These are phyloP conservation scores for Bretschneidera sinensis DNA, from an alignment of 345 rosid species.

Conservation along the genomic window DNA sequence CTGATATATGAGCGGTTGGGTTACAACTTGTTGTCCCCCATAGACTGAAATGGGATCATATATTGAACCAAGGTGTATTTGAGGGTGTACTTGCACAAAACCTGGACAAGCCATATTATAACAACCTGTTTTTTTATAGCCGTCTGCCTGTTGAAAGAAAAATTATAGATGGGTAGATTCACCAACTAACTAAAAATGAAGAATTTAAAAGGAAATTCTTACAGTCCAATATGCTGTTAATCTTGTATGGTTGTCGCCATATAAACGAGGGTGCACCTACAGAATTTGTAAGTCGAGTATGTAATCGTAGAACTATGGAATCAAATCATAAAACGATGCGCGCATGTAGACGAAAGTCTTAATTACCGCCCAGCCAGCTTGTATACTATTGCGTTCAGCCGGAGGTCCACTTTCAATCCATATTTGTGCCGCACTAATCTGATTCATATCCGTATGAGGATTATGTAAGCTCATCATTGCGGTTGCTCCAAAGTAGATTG, in stretches of 20 bases:
- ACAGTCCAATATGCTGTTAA: slow-evolving; percentile 21
- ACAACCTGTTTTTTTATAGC: slow-evolving; percentile 13
- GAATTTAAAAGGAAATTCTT: too few relatives aligned
- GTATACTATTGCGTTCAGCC: slow-evolving; percentile 18
- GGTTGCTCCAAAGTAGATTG: too few relatives aligned
- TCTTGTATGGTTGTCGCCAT: slow-evolving; percentile 20
- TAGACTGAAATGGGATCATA: slow-evolving; percentile 5
- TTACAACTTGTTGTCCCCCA: background rate
- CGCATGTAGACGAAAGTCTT: too few relatives aligned
- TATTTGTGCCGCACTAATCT: slow-evolving; percentile 17
- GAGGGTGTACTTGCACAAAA: slow-evolving; percentile 19
- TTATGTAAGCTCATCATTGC: too few relatives aligned
- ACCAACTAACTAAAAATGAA: too few relatives aligned
- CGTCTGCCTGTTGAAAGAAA: slow-evolving; percentile 4
- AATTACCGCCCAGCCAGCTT: slow-evolving; percentile 25
- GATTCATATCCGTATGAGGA: slow-evolving; percentile 11
- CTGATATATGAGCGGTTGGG: slow-evolving; percentile 8
- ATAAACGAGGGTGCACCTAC: slow-evolving; percentile 20
- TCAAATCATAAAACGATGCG: background rate
- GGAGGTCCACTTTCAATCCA: slow-evolving; percentile 21
- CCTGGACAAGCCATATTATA: slow-evolving; percentile 23
- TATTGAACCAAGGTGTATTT: too few relatives aligned
- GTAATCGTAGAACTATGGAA: background rate
- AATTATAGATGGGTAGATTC: background rate
- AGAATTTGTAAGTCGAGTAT: background rate